phyloP scores from a whole-genome alignment of 1,284 basidiomycete species.

The Tremellales sp. region DNA sequence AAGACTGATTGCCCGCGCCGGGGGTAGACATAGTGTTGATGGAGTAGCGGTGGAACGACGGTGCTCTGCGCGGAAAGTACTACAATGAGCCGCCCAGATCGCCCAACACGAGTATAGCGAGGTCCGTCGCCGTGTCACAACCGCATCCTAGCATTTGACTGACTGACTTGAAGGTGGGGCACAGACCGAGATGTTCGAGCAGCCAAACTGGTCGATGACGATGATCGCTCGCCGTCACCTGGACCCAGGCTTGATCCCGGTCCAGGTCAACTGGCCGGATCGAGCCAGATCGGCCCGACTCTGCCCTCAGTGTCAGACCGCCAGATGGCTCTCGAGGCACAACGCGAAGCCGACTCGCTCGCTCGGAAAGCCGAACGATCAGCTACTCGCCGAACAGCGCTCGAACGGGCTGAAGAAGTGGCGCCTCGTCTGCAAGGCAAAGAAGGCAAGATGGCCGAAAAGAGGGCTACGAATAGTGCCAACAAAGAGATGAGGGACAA shows the following conservation, averaged over 20 bases:
- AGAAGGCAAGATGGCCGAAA: conserved; percentile 46
- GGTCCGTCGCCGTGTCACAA: not conserved
- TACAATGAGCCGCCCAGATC: conserved; percentile 13
- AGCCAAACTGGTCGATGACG: not conserved
- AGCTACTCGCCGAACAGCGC: conserved; percentile 14
- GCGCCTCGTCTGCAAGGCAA: conserved; percentile 37
- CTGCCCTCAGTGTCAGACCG: conserved; percentile 35
- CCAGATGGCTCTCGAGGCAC: conserved; percentile 37
- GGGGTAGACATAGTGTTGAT: not conserved
- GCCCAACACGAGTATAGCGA: not conserved
- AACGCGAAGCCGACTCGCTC: conserved; percentile 9
- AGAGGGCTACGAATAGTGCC: conserved; percentile 39
- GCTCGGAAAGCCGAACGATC: conserved; percentile 25
- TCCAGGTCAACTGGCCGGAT: not conserved
- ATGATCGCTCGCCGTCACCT: conserved; percentile 3
- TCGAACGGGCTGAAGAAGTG: conserved; percentile 38
- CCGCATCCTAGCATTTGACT: not conserved
- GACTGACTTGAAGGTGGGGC: not conserved
- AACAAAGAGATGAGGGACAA: conserved; percentile 44
- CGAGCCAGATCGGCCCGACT: conserved; percentile 14
- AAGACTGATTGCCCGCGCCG: not conserved
- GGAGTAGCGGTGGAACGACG: conserved; percentile 45
- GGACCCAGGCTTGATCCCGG: not conserved
- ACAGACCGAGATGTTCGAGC: no score
- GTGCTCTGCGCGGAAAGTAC: conserved; percentile 32